Conservation (phyloP, 1,139 yeast species). For the Blastobotrys persicus region DNA sequence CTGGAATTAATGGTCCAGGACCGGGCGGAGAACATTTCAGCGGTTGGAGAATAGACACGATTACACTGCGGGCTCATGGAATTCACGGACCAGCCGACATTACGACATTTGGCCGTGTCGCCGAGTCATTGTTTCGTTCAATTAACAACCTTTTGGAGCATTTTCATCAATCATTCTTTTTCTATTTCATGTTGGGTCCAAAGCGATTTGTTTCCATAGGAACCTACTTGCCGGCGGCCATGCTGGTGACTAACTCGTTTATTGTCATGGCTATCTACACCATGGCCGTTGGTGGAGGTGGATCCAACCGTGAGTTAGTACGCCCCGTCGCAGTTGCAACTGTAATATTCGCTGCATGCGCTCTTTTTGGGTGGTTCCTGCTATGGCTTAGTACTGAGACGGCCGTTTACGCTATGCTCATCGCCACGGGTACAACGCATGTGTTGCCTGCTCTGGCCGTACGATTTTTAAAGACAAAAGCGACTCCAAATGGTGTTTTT, state of each 20-base stretch:
- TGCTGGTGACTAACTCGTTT: slow-evolving; percentile 66
- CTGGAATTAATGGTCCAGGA: slow-evolving; percentile 57
- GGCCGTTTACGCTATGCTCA: slow-evolving; percentile 17
- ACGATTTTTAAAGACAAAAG: slow-evolving; percentile 9
- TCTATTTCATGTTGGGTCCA: slow-evolving; percentile 80
- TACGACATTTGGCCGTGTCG: slow-evolving; percentile 86
- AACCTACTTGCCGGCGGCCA: slow-evolving; percentile 86
- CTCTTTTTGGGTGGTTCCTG: slow-evolving; percentile 23
- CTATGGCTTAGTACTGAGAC: slow-evolving; percentile 19
- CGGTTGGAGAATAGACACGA: slow-evolving; percentile 94
- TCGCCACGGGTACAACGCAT: slow-evolving; percentile 16
- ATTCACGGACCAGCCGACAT: slow-evolving; percentile 64
- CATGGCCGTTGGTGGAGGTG: slow-evolving; percentile 42
- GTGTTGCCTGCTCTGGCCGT: slow-evolving; percentile 16
- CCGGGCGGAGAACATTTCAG: slow-evolving; percentile 87
- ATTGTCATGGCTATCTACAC: slow-evolving; percentile 68
- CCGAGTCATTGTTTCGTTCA: slow-evolving; percentile 84
- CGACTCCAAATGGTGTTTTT: slow-evolving; percentile 12
- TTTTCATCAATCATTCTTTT: slow-evolving; percentile 95
- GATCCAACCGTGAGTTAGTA: slow-evolving; percentile 8
- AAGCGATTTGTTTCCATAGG: slow-evolving; percentile 86
- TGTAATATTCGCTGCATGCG: slow-evolving; percentile 21
- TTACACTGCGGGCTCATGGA: slow-evolving; percentile 71
- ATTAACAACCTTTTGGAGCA: slow-evolving; percentile 91
- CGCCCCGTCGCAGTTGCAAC: slow-evolving; percentile 28